phyloP scores from a whole-genome alignment of 495 filamentous ascomycete species.

The Tuber borchii region DNA sequence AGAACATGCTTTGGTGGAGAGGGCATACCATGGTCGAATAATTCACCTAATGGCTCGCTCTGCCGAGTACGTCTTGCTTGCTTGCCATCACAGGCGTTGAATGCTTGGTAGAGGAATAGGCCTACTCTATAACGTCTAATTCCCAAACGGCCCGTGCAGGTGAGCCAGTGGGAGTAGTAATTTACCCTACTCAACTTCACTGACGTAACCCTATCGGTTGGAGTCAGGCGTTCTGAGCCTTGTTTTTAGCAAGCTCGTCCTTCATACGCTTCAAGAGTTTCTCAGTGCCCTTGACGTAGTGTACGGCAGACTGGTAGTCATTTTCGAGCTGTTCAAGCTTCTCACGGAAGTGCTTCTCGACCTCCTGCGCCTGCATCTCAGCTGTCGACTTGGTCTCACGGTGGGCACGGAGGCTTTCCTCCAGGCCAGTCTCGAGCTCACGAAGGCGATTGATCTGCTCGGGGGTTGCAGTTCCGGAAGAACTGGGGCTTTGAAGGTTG shows the following conservation, averaged over 20 bases:
- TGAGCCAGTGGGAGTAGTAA: too few species aligned
- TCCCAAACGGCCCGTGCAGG: too few species aligned
- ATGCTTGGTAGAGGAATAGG: slow-evolving; percentile 93
- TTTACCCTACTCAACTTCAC: too few species aligned
- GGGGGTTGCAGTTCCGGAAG: slow-evolving; percentile 67
- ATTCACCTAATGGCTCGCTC: slow-evolving; percentile 86
- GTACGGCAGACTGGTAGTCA: slow-evolving; percentile 98
- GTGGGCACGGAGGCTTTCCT: slow-evolving; percentile 67
- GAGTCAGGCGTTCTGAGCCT: slow-evolving; percentile 72
- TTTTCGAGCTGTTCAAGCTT: slow-evolving; percentile 88
- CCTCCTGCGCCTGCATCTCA: slow-evolving; percentile 72
- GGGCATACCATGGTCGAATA: slow-evolving; percentile 84
- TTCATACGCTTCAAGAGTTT: slow-evolving; percentile 99
- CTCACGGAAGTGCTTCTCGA: slow-evolving; percentile 76
- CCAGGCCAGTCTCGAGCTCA: slow-evolving; percentile 86
- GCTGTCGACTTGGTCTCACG: slow-evolving; percentile 71
- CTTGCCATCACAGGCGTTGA: slow-evolving; percentile 91
- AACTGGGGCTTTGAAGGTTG: slow-evolving; percentile 47
- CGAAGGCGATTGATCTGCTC: slow-evolving; percentile 67
- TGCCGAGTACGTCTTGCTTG: slow-evolving; percentile 91
- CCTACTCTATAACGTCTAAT: slow-evolving; percentile 47
- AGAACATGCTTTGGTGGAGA: not conserved
- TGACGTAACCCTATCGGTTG: slow-evolving; percentile 47
- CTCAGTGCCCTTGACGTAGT: slow-evolving; percentile 97
- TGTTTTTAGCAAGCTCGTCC: slow-evolving; percentile 84